Conservation (phyloP, 2,329 filamentous ascomycete species). For the Beauveria varroae region DNA sequence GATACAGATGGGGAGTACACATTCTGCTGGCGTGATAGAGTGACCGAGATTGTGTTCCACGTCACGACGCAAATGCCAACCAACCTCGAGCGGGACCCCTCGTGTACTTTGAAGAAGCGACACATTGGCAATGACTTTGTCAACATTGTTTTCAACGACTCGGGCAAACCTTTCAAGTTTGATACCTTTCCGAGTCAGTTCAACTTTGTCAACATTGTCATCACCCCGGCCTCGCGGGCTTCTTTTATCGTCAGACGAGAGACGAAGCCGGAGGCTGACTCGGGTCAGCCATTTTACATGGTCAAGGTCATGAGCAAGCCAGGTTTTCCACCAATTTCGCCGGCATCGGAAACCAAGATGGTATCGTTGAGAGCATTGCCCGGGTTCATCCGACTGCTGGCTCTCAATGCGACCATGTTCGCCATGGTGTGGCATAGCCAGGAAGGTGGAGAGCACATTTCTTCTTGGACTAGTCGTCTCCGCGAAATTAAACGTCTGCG, state of each 20-base stretch:
- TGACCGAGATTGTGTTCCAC: conserved; percentile 93
- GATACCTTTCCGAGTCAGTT: conserved; percentile 91
- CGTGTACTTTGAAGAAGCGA: conserved; percentile 77
- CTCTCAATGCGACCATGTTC: conserved; percentile 90
- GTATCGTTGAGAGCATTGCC: conserved; percentile 76
- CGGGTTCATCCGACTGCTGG: conserved; percentile 77
- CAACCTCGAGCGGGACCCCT: conserved; percentile 65
- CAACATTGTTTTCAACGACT: conserved; percentile 97
- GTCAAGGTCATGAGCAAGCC: conserved; percentile 84
- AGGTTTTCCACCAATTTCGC: conserved; percentile 86
- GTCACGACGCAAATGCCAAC: conserved; percentile 97
- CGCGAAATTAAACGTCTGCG: conserved; percentile 77
- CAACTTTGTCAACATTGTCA: conserved; percentile 95
- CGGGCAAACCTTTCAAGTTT: conserved; percentile 80
- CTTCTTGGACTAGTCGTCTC: conserved; percentile 81
- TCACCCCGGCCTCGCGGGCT: conserved; percentile 75
- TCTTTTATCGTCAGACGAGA: conserved; percentile 63
- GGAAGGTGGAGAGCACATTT: conserved; percentile 73
- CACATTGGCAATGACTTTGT: conserved; percentile 98
- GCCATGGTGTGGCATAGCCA: conserved; percentile 79
- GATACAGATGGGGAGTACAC: conserved; percentile 81
- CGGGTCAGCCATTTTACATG: conserved; percentile 62
- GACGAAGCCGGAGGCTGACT: conserved; percentile 26
- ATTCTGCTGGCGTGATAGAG: conserved; percentile 89
- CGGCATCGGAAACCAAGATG: conserved; percentile 82